Evolutionary conservation across 1,284 basidiomycete species (phyloP).

Genomic region (Lentinula novae-zelandiae): DNA sequence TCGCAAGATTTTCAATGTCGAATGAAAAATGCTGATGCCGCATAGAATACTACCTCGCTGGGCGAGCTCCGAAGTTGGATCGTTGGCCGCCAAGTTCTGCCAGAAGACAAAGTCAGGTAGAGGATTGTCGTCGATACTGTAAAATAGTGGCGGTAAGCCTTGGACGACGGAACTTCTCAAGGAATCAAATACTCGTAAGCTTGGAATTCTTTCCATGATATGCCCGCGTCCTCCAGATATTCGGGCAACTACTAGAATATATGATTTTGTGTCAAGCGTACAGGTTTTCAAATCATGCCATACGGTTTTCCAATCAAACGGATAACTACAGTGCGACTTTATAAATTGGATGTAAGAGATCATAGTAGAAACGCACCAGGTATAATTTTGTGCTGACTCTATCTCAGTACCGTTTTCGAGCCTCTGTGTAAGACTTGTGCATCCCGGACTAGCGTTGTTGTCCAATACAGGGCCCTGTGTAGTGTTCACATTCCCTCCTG

Average conservation of each 20-base stretch:
- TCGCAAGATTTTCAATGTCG: background rate
- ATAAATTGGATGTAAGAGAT: background rate
- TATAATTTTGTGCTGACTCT: constrained; percentile 4
- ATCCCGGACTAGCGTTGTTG: constrained; percentile 10
- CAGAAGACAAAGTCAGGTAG: constrained; percentile 1
- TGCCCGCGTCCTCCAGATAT: constrained; percentile 9
- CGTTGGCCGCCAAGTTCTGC: constrained; percentile 1
- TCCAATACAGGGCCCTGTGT: constrained; percentile 11
- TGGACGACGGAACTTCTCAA: background rate
- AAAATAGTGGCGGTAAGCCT: background rate
- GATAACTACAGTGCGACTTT: background rate
- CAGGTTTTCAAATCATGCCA: background rate
- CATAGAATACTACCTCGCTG: background rate
- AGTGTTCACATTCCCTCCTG: constrained; percentile 11
- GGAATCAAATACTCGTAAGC: background rate
- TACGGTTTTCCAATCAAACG: constrained; percentile 11
- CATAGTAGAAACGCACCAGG: background rate
- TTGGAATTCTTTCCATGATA: constrained; percentile 13
- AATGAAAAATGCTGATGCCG: background rate
- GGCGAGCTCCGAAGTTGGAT: constrained; percentile 5
- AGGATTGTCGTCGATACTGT: constrained; percentile 11
- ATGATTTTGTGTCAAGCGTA: background rate
- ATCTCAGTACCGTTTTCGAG: constrained; percentile 10
- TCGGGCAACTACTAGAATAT: constrained; percentile 1
- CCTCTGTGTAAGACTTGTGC: constrained; percentile 4